phyloP scores from a whole-genome alignment of 2,329 filamentous ascomycete genomes.

The Fonsecaea multimorphosa region DNA sequence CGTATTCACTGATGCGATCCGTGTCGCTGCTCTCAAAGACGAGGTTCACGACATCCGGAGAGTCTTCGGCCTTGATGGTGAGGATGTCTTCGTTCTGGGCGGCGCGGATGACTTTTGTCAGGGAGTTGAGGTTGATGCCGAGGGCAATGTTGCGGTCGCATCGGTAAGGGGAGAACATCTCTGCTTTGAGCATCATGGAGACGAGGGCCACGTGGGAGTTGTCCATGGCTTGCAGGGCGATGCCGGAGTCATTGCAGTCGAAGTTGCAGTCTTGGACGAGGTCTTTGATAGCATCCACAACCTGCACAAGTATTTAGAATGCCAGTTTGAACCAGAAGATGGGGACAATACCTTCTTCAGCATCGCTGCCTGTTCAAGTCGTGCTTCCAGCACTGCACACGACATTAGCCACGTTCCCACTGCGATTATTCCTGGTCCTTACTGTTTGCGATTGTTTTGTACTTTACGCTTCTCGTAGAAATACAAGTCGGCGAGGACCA shows the following conservation, averaged over 20 bases:
- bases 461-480: neutral
- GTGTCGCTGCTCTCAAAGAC: constrained; percentile 88
- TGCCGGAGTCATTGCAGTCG: constrained; percentile 99
- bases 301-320: constrained; percentile 57
- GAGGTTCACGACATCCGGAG: constrained; percentile 92
- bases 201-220: constrained; percentile 99
- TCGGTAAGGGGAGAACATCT: constrained; percentile 91
- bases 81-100: constrained; percentile 93
- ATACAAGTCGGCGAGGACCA: neutral
- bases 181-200: constrained; percentile 97
- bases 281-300: constrained; percentile 99
- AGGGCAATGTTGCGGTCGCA: constrained; percentile 99
- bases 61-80: constrained; percentile 96
- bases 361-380: constrained; percentile 88
- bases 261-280: constrained; percentile 99
- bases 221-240: constrained; percentile 99
- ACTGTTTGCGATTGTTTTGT: constrained; percentile 14
- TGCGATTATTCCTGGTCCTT: neutral
- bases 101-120: constrained; percentile 95
- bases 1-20: constrained; percentile 96
- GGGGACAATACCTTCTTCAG: constrained; percentile 79
- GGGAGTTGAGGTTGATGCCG: constrained; percentile 92
- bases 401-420: neutral
- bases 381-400: constrained; percentile 85
- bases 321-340: neutral